Percentiles rank a stretch among this genome's conserved stretches.
These are phyloP conservation scores for Eucalyptus sideroxylon DNA, from an alignment of 345 rosid species.

Conservation along the genomic window DNA sequence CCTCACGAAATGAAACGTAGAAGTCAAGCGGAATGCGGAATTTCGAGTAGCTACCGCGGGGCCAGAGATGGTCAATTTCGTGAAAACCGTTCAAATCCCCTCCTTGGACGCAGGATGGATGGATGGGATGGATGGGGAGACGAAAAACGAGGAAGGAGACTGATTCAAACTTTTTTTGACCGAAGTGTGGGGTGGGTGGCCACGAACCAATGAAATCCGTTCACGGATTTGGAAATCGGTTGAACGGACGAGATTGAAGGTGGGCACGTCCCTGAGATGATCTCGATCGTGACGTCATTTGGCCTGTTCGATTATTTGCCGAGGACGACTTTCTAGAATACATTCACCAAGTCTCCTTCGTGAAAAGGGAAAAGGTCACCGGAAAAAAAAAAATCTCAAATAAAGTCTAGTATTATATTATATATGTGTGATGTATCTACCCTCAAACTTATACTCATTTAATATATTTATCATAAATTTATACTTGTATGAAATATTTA, in stretches of 20 bases:
- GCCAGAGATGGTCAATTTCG: neutral
- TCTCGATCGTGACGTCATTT: neutral
- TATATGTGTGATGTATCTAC: no score
- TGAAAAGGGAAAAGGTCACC: neutral
- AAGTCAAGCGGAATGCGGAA: neutral
- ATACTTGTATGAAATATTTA: accelerated
- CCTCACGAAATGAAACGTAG: neutral
- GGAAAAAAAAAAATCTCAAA: no score
- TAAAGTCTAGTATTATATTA: no score
- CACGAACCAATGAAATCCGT: neutral
- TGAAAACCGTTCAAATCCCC: neutral
- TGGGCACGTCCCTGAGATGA: neutral
- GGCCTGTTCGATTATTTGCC: neutral
- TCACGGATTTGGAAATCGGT: neutral
- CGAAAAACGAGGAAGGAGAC: neutral
- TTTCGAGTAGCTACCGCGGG: neutral
- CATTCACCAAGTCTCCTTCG: neutral
- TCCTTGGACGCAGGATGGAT: neutral
- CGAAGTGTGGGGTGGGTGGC: neutral
- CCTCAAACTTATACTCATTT: no score
- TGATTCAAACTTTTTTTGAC: neutral
- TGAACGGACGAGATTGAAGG: neutral
- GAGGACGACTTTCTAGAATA: neutral
- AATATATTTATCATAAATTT: no score
- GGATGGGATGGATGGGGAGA: neutral